Conservation (phyloP, 169 alveolate species). For the Cyclospora cayetanensis region DNA sequence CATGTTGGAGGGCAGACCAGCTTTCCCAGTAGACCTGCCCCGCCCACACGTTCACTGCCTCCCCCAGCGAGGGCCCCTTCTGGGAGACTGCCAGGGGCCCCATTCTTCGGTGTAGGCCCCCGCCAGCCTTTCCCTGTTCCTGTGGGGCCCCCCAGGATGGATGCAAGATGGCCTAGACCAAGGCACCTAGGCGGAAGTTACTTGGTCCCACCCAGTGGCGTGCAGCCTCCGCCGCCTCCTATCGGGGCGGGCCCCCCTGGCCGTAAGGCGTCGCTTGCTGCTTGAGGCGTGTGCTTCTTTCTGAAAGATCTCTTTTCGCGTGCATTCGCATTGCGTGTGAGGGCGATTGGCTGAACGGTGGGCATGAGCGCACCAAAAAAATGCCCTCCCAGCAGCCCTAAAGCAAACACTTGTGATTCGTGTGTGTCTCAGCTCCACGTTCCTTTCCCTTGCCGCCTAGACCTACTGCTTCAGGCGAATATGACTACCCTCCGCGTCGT, state of each 20-base stretch:
- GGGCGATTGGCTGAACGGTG: no score
- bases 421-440: constrained; percentile 61
- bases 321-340: no score
- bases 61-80: constrained; percentile 1
- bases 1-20: constrained; percentile 26
- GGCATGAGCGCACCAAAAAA: no score
- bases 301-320: not conserved
- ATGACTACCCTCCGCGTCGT: constrained; percentile 1
- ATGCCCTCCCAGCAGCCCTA: no score
- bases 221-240: constrained; percentile 59
- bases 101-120: constrained; percentile 22
- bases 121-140: constrained; percentile 45
- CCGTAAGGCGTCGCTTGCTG: not conserved
- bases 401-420: constrained; percentile 7
- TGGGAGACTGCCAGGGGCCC: constrained; percentile 40
- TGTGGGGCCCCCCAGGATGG: constrained; percentile 23
- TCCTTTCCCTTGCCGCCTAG: constrained; percentile 45
- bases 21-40: constrained; percentile 26
- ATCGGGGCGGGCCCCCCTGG: constrained; percentile 15
- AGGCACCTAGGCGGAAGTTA: constrained; percentile 43
- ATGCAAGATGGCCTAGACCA: constrained; percentile 44
- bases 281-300: not conserved
- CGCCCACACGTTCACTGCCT: constrained; percentile 15
- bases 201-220: constrained; percentile 42
- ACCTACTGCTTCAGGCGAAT: constrained; percentile 33